phyloP scores from a whole-genome alignment of 495 filamentous ascomycete genomes.

The Penicillium robsamsonii region DNA sequence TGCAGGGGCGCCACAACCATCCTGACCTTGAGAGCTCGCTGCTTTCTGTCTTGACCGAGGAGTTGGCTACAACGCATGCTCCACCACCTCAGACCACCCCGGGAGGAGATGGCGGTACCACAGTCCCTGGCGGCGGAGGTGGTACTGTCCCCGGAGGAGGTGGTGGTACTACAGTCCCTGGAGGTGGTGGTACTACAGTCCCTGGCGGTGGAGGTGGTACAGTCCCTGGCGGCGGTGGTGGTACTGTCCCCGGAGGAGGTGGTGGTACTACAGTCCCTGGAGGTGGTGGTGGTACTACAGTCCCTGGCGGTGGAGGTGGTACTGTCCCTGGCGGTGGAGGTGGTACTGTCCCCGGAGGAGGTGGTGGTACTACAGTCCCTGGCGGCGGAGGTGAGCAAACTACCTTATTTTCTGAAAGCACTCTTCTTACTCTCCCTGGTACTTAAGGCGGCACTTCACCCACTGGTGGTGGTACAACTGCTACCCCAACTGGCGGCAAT shows the following conservation, averaged over 20 bases:
- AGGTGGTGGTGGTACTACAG: conserved; percentile 4
- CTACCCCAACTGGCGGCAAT: not conserved
- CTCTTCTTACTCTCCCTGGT: not conserved
- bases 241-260: not conserved
- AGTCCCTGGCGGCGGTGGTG: not conserved
- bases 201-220: not conserved
- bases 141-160: not conserved
- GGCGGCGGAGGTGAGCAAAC: not conserved
- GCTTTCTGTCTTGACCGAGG: conserved; percentile 8
- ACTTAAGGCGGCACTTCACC: not conserved
- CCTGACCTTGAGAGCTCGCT: conserved; percentile 9
- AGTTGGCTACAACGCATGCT: conserved; percentile 6
- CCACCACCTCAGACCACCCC: not conserved
- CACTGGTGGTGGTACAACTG: not conserved
- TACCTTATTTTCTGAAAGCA: not conserved
- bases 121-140: not conserved
- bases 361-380: not conserved
- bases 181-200: not conserved
- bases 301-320: conserved; percentile 6
- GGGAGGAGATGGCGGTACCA: not conserved
- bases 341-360: not conserved
- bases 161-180: not conserved
- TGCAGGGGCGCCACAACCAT: conserved; percentile 9
- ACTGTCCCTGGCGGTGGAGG: not conserved
- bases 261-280: not conserved